Percentiles rank a stretch among this genome's conserved stretches.
Evolutionary conservation across 805 yeast genomes (phyloP).

Genomic region (Yarrowia keelungensis): DNA sequence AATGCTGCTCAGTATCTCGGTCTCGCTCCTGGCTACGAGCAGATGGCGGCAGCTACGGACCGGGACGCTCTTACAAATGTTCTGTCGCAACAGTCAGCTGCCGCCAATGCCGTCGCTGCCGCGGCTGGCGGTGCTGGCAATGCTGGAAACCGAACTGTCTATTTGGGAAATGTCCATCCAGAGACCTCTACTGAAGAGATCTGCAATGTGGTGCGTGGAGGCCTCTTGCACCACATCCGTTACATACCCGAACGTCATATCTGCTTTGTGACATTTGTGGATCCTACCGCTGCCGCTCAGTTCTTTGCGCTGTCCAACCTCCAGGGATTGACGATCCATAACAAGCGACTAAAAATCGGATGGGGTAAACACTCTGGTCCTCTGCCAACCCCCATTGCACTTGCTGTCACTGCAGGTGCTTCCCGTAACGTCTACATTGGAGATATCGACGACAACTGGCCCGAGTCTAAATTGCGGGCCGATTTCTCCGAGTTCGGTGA

Average conservation of each 20-base stretch:
- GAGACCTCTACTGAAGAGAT: conserved; percentile 90
- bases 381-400: conserved; percentile 79
- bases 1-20: conserved; percentile 96
- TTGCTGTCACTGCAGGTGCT: conserved; percentile 94
- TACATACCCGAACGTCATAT: conserved; percentile 85
- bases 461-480: conserved; percentile 65
- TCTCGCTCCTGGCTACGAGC: conserved; percentile 86
- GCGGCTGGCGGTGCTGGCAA: conserved; percentile 93
- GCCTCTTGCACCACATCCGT: conserved; percentile 83
- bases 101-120: conserved; percentile 97
- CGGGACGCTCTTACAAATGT: conserved; percentile 56
- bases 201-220: conserved; percentile 96
- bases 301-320: conserved; percentile 92
- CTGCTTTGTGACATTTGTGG: conserved; percentile 93
- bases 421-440: conserved; percentile 93
- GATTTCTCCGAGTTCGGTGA: conserved; percentile 89
- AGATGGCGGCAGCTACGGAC: conserved; percentile 72
- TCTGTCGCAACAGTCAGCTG: conserved; percentile 90
- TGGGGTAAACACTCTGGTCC: conserved; percentile 99
- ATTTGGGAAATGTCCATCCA: conserved; percentile 87
- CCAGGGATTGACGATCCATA: conserved; percentile 86
- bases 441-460: conserved; percentile 57
- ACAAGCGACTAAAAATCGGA: conserved; percentile 86
- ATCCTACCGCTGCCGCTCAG: conserved; percentile 97
- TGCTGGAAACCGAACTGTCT: conserved; percentile 91